Conservation (phyloP, 306 rosid species). For the Coriaria nepalensis region DNA sequence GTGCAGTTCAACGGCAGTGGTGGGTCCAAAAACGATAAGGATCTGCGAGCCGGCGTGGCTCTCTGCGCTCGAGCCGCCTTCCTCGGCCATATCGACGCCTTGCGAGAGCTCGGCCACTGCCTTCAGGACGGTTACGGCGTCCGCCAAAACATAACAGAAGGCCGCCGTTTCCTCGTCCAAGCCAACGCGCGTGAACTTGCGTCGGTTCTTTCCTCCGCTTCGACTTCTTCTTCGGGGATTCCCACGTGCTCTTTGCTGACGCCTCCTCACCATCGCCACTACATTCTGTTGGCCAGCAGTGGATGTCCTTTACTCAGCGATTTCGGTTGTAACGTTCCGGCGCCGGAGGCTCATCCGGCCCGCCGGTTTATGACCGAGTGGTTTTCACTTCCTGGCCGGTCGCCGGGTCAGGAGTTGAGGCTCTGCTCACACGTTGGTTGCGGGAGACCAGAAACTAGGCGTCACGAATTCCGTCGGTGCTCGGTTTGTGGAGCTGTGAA, state of each 20-base stretch:
- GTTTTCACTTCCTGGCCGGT: constrained; percentile 30
- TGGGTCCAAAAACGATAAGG: constrained; percentile 71
- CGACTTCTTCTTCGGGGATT: neutral
- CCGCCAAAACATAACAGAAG: constrained; percentile 66
- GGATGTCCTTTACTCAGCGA: constrained; percentile 72
- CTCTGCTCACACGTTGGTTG: constrained; percentile 79
- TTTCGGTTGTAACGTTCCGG: constrained; percentile 83
- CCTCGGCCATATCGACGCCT: constrained; percentile 81
- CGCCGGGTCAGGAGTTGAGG: constrained; percentile 37
- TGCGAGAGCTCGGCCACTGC: constrained; percentile 86
- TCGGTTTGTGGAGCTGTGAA: constrained; percentile 78
- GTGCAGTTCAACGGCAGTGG: constrained; percentile 98
- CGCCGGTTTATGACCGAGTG: constrained; percentile 56
- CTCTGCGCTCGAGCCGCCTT: constrained; percentile 86
- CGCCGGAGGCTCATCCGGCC: constrained; percentile 63
- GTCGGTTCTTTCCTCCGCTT: constrained; percentile 36
- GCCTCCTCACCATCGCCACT: constrained; percentile 23
- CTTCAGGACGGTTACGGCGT: constrained; percentile 94
- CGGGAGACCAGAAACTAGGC: constrained; percentile 79
- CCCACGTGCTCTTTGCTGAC: constrained; percentile 26
- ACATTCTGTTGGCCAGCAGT: constrained; percentile 12
- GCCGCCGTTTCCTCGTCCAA: constrained; percentile 65
- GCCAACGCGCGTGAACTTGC: constrained; percentile 92
- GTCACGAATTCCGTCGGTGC: constrained; percentile 79
- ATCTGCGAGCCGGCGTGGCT: constrained; percentile 79